Base-by-base conservation (phyloP, 768 basidiomycete species). In the Tubosaeta sp. region DNA sequence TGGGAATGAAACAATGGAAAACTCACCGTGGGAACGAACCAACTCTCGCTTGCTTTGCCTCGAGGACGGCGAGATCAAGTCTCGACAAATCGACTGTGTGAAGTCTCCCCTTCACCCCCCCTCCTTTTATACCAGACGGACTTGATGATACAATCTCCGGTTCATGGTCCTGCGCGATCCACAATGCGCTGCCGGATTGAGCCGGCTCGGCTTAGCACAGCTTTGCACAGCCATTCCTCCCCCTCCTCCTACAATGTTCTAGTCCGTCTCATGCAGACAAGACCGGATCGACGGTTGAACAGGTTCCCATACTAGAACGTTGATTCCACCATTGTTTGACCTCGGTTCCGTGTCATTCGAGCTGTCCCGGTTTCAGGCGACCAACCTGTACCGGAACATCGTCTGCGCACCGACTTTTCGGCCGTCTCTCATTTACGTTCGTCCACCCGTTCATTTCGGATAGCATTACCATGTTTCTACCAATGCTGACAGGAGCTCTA, bases 31-130 rank as follows among this genome's bases (percentile, higher is more conserved):
- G 39, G 62, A 68, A 58, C 4, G 17, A 33, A 2, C 22, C 39
- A 22, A 22, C n/a, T n/a, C n/a, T 70, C 66, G 66, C 66, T 68
- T 70, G 58, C 39, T 51, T 22, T 29, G 52, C 66, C 66, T 68
- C 64, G 68, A 68, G 66, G 66, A 64, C 62, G 58, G 61, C 25
- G 48, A 65, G 57, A 68, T 43, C 17, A 53, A 53, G 6, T 29
- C 29, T 29, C 9, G 29, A 29, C 29, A 29, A 29, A 29, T 29
- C 38, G 34, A 27, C 29, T 43, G 29, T 9, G 46, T 29, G 47
- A 44, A 48, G 16, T 22, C 26, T 3, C 32, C 45, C 55, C 42
- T 54, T 49, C 47, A 53, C 46, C 46, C 46, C 46, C n/a, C 37
- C 53, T 32, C 14, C 51, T 43, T 63, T 68, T 68, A 65, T 67